Percentiles rank a stretch among this genome's conserved stretches.
These are phyloP conservation scores for Verticillium longisporum DNA, from an alignment of 2,329 filamentous ascomycete species.

Conservation along the genomic window DNA sequence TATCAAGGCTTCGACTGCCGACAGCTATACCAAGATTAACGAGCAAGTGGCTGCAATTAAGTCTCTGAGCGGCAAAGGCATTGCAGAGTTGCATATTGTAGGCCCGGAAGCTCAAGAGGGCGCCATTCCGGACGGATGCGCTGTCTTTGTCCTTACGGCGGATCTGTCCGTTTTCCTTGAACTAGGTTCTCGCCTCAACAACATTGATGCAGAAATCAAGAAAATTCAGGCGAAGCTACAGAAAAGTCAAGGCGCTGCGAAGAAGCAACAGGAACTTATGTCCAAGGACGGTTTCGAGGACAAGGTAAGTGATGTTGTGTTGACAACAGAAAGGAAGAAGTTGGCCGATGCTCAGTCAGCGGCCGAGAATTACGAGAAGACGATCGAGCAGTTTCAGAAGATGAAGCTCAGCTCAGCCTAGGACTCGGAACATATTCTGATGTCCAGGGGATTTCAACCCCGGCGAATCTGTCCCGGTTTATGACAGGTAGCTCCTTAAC, in stretches of 20 bases:
- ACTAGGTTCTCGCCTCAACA: conserved; percentile 74
- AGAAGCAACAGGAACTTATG: conserved; percentile 73
- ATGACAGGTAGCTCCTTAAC: no score
- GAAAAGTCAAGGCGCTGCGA: conserved; percentile 58
- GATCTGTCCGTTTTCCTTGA: conserved; percentile 67
- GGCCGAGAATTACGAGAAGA: conserved; percentile 68
- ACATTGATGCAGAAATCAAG: conserved; percentile 74
- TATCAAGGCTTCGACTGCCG: conserved; percentile 60
- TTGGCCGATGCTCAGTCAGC: conserved; percentile 70
- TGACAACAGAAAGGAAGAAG: conserved; percentile 63
- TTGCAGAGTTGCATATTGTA: conserved; percentile 59
- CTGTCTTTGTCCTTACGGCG: conserved; percentile 73
- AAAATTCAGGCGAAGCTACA: conserved; percentile 74
- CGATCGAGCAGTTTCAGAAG: conserved; percentile 78
- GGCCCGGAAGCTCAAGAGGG: conserved; percentile 33
- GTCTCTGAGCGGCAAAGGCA: conserved; percentile 68
- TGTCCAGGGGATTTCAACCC: no score
- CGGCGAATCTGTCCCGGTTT: no score
- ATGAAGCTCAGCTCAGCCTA: conserved; percentile 50
- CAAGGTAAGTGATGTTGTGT: conserved; percentile 67
- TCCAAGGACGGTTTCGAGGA: conserved; percentile 62
- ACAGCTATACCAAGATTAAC: conserved; percentile 51
- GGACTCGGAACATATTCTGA: no score
- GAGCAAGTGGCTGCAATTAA: conserved; percentile 69
- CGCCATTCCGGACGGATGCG: conserved; percentile 63